Evolutionary conservation across 225 moss, liverwort and hornwort genomes (phyloP).

Genomic region (Marchantia paleacea): DNA sequence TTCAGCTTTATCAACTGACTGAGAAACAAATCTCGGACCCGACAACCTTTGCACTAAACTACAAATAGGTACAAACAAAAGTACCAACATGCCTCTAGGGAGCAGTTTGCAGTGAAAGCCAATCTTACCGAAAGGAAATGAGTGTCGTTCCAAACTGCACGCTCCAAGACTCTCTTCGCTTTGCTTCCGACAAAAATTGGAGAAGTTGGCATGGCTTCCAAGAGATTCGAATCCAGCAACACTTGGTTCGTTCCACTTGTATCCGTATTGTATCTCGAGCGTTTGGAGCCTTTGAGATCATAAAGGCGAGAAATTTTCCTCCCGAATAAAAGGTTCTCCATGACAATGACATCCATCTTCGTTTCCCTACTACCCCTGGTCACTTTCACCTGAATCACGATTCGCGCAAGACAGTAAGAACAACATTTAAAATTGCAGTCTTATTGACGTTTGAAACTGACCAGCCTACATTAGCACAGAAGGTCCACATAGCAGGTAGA

Average conservation of each 20-base stretch:
- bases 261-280: conserved; percentile 84
- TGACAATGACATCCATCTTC: conserved; percentile 77
- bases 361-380: conserved; percentile 73
- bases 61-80: not conserved
- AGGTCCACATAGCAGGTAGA: not conserved
- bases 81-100: not conserved
- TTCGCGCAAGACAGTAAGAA: not conserved
- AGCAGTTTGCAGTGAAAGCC: not conserved
- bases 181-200: conserved; percentile 92
- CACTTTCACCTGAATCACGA: conserved; percentile 59
- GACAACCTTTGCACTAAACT: not conserved
- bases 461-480: not conserved
- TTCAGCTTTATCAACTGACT: no score
- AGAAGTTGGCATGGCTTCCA: conserved; percentile 85
- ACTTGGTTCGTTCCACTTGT: conserved; percentile 77
- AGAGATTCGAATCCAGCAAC: conserved; percentile 74
- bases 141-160: conserved; percentile 97
- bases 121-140: conserved; percentile 87
- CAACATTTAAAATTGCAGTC: not conserved
- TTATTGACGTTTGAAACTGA: not conserved
- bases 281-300: conserved; percentile 84
- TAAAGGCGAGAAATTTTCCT: conserved; percentile 72
- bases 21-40: no score
- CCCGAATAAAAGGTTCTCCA: conserved; percentile 93
- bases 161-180: conserved; percentile 74